These are phyloP conservation scores for Cryptosporidium muris DNA, from an alignment of 169 alveolate genomes.

Conservation along the genomic window DNA sequence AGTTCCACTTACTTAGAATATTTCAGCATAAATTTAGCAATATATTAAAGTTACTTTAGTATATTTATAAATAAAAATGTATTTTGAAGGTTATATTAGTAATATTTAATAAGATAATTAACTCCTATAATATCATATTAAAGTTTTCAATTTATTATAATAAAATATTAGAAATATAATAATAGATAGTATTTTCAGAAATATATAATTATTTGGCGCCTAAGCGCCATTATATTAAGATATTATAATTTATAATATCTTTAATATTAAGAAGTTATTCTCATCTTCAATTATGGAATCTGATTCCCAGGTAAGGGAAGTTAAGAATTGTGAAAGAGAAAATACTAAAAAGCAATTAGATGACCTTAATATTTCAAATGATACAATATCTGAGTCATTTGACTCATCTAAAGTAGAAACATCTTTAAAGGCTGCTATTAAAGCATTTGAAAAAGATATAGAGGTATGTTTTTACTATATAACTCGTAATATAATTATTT, in stretches of 20 bases:
- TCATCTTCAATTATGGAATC: neutral
- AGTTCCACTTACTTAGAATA: too few relatives aligned
- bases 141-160: too few relatives aligned
- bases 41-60: too few relatives aligned
- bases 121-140: too few relatives aligned
- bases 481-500: neutral
- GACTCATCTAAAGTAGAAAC: conserved; percentile 17
- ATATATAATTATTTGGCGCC: too few relatives aligned
- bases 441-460: conserved; percentile 61
- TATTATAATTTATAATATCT: neutral
- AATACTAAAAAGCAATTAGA: conserved; percentile 26
- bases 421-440: conserved; percentile 32
- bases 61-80: too few relatives aligned
- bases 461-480: conserved; percentile 31
- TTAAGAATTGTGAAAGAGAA: neutral
- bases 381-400: conserved; percentile 2
- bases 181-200: too few relatives aligned
- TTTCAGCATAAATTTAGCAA: too few relatives aligned
- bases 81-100: too few relatives aligned
- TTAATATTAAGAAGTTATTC: neutral
- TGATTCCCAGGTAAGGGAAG: neutral
- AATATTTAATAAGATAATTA: too few relatives aligned
- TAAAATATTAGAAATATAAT: too few relatives aligned
- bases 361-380: conserved; percentile 18
- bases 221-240: neutral